These are phyloP conservation scores for Kwoniella sp. DNA, from an alignment of 768 basidiomycete genomes.

Conservation along the genomic window DNA sequence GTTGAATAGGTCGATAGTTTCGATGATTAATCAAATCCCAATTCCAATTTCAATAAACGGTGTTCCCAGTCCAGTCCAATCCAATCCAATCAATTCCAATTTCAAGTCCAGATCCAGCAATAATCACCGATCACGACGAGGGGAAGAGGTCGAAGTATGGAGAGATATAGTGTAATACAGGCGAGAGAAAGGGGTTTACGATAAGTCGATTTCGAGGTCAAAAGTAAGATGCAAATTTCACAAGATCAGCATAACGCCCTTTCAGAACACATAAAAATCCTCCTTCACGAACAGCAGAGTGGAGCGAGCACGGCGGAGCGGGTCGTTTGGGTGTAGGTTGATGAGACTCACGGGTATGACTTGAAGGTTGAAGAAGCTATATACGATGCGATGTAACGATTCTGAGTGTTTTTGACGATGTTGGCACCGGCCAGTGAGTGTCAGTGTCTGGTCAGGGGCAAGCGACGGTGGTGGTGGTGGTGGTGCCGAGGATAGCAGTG, in stretches of 20 bases:
- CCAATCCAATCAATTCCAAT: not conserved
- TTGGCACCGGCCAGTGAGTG: not conserved
- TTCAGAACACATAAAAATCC: not conserved
- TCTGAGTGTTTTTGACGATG: slow-evolving; percentile 1
- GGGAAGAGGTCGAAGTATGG: not conserved
- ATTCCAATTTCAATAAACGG: not conserved
- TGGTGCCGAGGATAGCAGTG: not conserved
- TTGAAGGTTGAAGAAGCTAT: slow-evolving; percentile 24
- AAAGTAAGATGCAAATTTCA: not conserved
- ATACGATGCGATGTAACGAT: slow-evolving; percentile 2
- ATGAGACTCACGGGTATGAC: slow-evolving; percentile 22
- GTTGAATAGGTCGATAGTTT: not conserved
- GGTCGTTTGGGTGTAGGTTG: not conserved
- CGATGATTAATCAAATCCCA: not conserved
- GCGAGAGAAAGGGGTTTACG: not conserved
- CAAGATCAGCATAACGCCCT: slow-evolving; percentile 15
- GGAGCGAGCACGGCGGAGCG: not conserved
- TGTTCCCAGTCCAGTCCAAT: not conserved
- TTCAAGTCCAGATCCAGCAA: not conserved
- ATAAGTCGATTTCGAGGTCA: not conserved
- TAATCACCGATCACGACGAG: no score
- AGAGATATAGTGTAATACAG: not conserved
- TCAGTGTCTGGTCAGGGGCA: no score
- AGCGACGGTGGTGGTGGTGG: not conserved
- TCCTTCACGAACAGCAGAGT: not conserved